Evolutionary conservation across 2,329 filamentous ascomycete genomes (phyloP), one percentile per base, ranked within the genome.

Genomic region (Didymella exigua): DNA sequence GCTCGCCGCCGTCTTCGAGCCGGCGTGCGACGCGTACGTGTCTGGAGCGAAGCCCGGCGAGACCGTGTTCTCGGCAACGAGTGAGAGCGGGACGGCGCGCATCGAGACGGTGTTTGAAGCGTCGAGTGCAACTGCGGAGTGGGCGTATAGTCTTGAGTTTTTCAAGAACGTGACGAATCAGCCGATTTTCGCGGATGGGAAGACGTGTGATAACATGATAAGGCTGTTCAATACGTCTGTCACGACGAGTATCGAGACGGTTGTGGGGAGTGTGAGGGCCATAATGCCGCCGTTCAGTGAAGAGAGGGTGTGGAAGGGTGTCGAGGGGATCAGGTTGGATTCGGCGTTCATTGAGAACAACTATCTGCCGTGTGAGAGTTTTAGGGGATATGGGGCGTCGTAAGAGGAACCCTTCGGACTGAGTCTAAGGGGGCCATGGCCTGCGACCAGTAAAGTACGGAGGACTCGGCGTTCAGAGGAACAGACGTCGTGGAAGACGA

Each of bases 91-190:
- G 2, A 21, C 60, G 13, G 49, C 49, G 1, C 64, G 49, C 1
- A 29, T 71, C 1, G 54, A 44, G 11, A 67, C 66, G 1, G 16
- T 58, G 0, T 69, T 71, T 34, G 61, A 61, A 0, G 3, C 33
- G 18, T 26, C 24, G 24, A 27, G 47, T 0, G 58, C 56, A 0
- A 24, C 40, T 0, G 52, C 18, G n/a, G 5, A 62, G 2, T 54
- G 56, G 26, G 67, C 73, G 0, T 80, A 76, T 53, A 74, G 78
- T 0, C 58, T 82, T 4, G 61, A 64, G 1, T 79, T 82, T 51
- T 79, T 79, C 67, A 65, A 67, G 19, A 84, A 83, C 63, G 71
- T 82, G 40, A 84, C 82, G 3, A 85, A 85, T 62, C 83, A 85
- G 65, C 81, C 82, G 1, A 74, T 73, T 4, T 82, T 81, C 55